Evolutionary conservation across 2,329 filamentous ascomycete species (phyloP).

Genomic region (Colletotrichum graminicola): DNA sequence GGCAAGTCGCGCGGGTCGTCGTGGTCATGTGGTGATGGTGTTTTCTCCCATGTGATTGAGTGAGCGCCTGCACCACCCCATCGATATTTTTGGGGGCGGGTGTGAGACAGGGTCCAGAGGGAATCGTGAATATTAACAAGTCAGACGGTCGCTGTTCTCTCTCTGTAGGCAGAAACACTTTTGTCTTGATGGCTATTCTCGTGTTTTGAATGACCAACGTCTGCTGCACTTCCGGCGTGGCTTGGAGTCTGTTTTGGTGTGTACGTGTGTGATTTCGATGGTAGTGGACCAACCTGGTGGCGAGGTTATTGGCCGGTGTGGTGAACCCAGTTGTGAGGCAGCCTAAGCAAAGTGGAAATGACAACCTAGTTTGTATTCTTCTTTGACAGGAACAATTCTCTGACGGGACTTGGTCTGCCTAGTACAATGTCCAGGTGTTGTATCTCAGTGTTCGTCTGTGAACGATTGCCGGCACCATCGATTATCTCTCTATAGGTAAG

Average conservation of each 20-base stretch:
- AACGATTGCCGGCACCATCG: background rate
- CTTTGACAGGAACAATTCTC: background rate
- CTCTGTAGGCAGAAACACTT: background rate
- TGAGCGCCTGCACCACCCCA: slow-evolving; percentile 6
- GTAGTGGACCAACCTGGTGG: background rate
- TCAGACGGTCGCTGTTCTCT: background rate
- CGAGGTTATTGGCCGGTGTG: background rate
- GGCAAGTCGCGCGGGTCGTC: slow-evolving; percentile 16
- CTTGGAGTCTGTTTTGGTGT: background rate
- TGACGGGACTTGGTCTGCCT: background rate
- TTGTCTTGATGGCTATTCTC: background rate
- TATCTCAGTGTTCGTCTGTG: background rate
- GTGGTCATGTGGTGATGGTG: slow-evolving; percentile 28
- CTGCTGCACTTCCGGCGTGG: slow-evolving; percentile 5
- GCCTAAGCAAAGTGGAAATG: background rate
- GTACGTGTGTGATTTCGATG: background rate
- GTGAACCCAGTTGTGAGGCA: background rate
- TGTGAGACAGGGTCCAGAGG: slow-evolving; percentile 7
- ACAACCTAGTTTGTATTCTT: background rate
- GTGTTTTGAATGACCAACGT: slow-evolving; percentile 7
- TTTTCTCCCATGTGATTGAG: slow-evolving; percentile 28
- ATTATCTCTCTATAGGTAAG: background rate
- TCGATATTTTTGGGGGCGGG: background rate
- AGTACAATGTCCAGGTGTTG: background rate
- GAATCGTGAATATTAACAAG: background rate